A percentile compares a stretch with the other conserved stretches of the same genome.
phyloP scores from a whole-genome alignment of 1,284 basidiomycete species.

The Mycena sp. region DNA sequence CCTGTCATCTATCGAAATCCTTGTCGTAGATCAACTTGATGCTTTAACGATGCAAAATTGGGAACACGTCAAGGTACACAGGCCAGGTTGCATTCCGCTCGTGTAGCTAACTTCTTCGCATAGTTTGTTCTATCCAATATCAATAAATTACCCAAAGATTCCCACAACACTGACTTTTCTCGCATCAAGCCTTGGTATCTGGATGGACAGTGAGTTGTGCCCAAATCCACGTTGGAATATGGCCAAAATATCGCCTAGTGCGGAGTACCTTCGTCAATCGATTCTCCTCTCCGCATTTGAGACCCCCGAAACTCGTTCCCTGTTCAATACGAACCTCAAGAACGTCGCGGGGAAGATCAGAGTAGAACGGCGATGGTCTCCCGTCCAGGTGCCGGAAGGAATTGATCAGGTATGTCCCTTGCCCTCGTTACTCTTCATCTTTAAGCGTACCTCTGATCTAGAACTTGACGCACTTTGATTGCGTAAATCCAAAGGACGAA shows the following conservation, averaged over 20 bases:
- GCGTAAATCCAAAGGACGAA: conserved; percentile 79
- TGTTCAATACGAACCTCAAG: conserved; percentile 79
- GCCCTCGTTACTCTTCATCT: not conserved
- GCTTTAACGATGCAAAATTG: conserved; percentile 98
- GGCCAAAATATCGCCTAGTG: conserved; percentile 52
- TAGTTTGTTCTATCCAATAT: conserved; percentile 89
- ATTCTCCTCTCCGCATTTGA: conserved; percentile 91
- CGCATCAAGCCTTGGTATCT: conserved; percentile 98
- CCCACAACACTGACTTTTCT: conserved; percentile 95
- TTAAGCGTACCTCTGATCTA: not conserved
- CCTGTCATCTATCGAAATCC: conserved; percentile 91
- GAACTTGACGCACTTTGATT: conserved; percentile 83
- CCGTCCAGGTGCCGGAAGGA: conserved; percentile 81
- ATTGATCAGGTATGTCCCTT: conserved; percentile 73
- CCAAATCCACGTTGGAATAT: not conserved
- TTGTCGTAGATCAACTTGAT: conserved; percentile 95
- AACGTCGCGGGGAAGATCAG: conserved; percentile 90
- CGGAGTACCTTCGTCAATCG: conserved; percentile 87
- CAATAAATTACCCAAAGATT: conserved; percentile 92
- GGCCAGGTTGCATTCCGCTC: not conserved
- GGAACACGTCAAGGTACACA: conserved; percentile 91
- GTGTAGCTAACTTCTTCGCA: conserved; percentile 3
- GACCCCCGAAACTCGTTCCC: conserved; percentile 85
- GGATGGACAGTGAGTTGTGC: conserved; percentile 81
- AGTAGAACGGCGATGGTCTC: conserved; percentile 72